Evolutionary conservation across 1,284 basidiomycete genomes (phyloP).

Genomic region (Microstroma glucosiphilum): DNA sequence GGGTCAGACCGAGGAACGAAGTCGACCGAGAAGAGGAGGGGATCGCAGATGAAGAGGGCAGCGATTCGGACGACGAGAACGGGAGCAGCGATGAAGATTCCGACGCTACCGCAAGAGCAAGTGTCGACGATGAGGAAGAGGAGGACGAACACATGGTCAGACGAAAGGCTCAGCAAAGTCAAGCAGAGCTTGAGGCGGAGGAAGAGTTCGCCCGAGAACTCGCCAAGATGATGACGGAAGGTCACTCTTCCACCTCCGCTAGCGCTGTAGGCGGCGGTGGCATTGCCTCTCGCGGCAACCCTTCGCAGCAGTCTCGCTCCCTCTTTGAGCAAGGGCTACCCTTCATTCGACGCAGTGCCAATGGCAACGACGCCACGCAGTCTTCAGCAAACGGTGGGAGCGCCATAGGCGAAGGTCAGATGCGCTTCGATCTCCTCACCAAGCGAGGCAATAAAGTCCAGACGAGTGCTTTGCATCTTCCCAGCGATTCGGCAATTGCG

Average conservation of each 20-base stretch:
- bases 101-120: not conserved
- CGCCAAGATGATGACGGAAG: constrained; percentile 78
- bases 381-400: constrained; percentile 57
- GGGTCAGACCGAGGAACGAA: not conserved
- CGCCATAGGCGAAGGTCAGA: constrained; percentile 58
- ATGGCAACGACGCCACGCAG: constrained; percentile 20
- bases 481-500: constrained; percentile 36
- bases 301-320: constrained; percentile 5
- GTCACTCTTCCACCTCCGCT: constrained; percentile 17
- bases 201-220: constrained; percentile 92
- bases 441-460: constrained; percentile 79
- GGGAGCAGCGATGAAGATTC: constrained; percentile 16
- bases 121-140: not conserved
- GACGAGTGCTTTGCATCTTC: constrained; percentile 39
- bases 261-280: constrained; percentile 53
- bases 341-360: constrained; percentile 12
- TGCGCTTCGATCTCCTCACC: constrained; percentile 89
- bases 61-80: constrained; percentile 27
- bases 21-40: not conserved
- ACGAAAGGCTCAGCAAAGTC: not conserved
- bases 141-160: not conserved
- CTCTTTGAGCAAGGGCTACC: constrained; percentile 21
- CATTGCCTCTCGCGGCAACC: constrained; percentile 9
- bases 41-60: constrained; percentile 33
- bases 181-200: constrained; percentile 67